Evolutionary conservation across 495 filamentous ascomycete species (phyloP).

Genomic region (Chlorociboria aeruginascens): DNA sequence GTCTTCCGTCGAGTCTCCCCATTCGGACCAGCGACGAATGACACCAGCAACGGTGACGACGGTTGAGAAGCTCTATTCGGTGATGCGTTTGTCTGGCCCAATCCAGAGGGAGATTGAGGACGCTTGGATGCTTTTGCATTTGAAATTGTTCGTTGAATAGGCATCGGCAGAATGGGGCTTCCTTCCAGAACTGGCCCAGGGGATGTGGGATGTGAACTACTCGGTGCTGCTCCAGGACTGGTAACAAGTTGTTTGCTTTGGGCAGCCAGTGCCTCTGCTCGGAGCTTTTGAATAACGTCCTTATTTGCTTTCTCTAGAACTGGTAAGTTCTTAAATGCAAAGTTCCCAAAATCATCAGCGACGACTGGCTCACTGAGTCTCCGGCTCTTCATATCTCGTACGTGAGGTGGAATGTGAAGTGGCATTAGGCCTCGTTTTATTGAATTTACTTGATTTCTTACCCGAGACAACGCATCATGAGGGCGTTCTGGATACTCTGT

Average conservation of each 20-base stretch:
- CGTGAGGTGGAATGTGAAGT: conserved; percentile 89
- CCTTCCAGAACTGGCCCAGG: conserved; percentile 62
- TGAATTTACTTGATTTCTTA: conserved; percentile 63
- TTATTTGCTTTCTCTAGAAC: conserved; percentile 98
- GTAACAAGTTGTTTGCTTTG: conserved; percentile 35
- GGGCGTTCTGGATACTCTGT: conserved; percentile 73
- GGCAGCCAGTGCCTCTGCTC: conserved; percentile 70
- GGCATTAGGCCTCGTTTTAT: conserved; percentile 87
- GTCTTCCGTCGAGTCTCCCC: conserved; percentile 46
- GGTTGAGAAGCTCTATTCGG: conserved; percentile 83
- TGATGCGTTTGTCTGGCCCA: conserved; percentile 71
- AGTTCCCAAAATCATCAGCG: conserved; percentile 88
- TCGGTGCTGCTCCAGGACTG: conserved; percentile 25
- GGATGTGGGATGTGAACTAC: conserved; percentile 22
- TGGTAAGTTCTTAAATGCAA: conserved; percentile 93
- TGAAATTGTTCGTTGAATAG: conserved; percentile 74
- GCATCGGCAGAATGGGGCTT: conserved; percentile 69
- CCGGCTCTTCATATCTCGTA: conserved; percentile 75
- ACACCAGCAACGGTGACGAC: conserved; percentile 85
- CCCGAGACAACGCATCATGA: conserved; percentile 87
- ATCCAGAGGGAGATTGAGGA: conserved; percentile 71
- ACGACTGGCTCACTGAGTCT: conserved; percentile 82
- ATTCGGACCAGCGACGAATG: conserved; percentile 74
- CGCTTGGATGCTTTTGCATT: conserved; percentile 60
- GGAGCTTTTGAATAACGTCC: conserved; percentile 90